phyloP scores from a whole-genome alignment of 495 filamentous ascomycete genomes.

The Rhypophila decipiens region DNA sequence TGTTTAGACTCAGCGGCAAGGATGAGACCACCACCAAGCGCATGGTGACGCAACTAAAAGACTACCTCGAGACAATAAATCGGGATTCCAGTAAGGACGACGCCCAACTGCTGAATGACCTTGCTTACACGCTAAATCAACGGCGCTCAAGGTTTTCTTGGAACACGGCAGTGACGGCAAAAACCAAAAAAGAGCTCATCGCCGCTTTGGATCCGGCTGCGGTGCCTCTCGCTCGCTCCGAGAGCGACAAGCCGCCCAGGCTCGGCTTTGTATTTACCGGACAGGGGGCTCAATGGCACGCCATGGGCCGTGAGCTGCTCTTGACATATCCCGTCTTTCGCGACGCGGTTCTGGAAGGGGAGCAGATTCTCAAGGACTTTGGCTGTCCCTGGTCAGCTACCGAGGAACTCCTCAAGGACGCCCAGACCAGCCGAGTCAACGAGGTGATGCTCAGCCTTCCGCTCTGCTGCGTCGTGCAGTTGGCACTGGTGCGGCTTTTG shows the following conservation, averaged over 20 bases:
- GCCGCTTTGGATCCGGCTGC: no score
- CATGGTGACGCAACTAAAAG: constrained; percentile 26
- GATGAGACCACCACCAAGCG: constrained; percentile 26
- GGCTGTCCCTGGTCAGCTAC: constrained; percentile 11
- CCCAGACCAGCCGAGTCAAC: constrained; percentile 8
- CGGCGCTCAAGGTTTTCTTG: constrained; percentile 21
- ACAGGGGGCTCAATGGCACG: constrained; percentile 42
- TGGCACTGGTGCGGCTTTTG: constrained; percentile 42
- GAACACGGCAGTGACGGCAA: constrained; percentile 16
- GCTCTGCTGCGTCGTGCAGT: constrained; percentile 35
- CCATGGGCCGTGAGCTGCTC: constrained; percentile 46
- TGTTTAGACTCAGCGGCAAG: constrained; percentile 33
- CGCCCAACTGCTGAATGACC: constrained; percentile 18
- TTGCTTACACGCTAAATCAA: constrained; percentile 28
- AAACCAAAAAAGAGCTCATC: constrained; percentile 8
- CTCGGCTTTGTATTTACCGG: constrained; percentile 35
- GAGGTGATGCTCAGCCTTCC: constrained; percentile 19
- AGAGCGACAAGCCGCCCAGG: constrained; percentile 9
- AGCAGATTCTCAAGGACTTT: constrained; percentile 9
- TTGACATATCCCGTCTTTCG: constrained; percentile 25
- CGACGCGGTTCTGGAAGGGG: constrained; percentile 8
- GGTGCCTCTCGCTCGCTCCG: constrained; percentile 1
- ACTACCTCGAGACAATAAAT: background rate
- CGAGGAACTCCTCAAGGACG: constrained; percentile 3
- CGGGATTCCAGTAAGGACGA: background rate